A percentile compares a stretch with the other conserved stretches of the same genome.
phyloP scores from a whole-genome alignment of 2,329 filamentous ascomycete species.

The Graphilbum fragrans region DNA sequence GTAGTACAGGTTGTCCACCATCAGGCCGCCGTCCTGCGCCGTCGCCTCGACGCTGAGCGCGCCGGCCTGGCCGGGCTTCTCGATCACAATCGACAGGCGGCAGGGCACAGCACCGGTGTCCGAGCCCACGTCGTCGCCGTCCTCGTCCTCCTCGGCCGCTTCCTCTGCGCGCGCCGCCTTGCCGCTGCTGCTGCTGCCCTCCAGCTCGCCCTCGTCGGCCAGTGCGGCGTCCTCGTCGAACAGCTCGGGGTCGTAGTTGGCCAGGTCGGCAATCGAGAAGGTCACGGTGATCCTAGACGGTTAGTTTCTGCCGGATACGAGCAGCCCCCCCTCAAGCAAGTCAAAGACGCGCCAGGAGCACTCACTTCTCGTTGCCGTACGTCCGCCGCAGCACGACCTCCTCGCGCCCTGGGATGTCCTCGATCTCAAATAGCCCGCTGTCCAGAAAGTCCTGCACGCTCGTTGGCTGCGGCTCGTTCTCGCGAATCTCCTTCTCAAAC shows the following conservation, averaged over 20 bases:
- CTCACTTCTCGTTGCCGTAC: slow-evolving; percentile 80
- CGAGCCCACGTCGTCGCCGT: slow-evolving; percentile 31
- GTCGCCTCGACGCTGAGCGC: slow-evolving; percentile 78
- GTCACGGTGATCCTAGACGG: slow-evolving; percentile 46
- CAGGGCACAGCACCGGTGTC: slow-evolving; percentile 55
- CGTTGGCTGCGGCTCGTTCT: slow-evolving; percentile 57
- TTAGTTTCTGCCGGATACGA: no score
- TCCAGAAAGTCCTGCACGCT: slow-evolving; percentile 82
- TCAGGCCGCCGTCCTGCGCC: slow-evolving; percentile 73
- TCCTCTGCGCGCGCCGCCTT: slow-evolving; percentile 18
- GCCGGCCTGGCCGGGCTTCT: slow-evolving; percentile 63
- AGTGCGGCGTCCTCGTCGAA: slow-evolving; percentile 43
- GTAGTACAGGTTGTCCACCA: slow-evolving; percentile 85
- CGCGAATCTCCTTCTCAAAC: slow-evolving; percentile 73
- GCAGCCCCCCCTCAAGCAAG: no score
- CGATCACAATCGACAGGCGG: slow-evolving; percentile 73
- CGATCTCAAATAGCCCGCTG: slow-evolving; percentile 71
- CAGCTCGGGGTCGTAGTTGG: slow-evolving; percentile 49
- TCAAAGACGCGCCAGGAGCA: slow-evolving; percentile 8
- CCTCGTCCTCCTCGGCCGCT: slow-evolving; percentile 41
- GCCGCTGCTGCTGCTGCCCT: slow-evolving; percentile 41
- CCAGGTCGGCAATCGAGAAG: slow-evolving; percentile 76
- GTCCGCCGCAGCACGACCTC: slow-evolving; percentile 75
- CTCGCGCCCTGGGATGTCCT: slow-evolving; percentile 74
- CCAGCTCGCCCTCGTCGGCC: slow-evolving; percentile 37